Evolutionary conservation across 768 basidiomycete genomes (phyloP), one percentile per base, ranked within the genome.

Genomic region (Macrolepiota dolichaula): DNA sequence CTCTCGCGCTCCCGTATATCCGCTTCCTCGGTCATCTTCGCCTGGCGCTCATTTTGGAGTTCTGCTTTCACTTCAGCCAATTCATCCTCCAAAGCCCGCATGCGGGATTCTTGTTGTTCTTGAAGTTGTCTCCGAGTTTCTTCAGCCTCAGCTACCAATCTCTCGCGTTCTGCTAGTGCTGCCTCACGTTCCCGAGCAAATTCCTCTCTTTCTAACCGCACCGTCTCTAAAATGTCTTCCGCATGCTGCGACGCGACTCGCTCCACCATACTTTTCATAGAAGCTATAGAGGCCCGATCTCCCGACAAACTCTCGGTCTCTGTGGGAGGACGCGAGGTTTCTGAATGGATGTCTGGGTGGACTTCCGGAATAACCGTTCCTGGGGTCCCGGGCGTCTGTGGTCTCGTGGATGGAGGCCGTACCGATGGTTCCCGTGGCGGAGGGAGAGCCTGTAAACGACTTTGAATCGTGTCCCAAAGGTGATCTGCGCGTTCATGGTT

Each of bases 1-100:
- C 82, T 74, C 63, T 88, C 86, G 32, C 77, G 78, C 68, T 91
- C 88, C 35, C 83, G 77, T 19, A 81, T 78, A 63, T 88, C 88
- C 1, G 85, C 77, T 47, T 87, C 86, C 58, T 88, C 85, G 0
- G 83, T 80, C 15, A 76, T 66, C 12, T 86, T 77, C 56, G 82
- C 75, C 62, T 85, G 79, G 57, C 79, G 81, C 69, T 92, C 91
- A 51, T 78, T 76, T 54, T 88, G 85, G 40, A 91, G 76, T 49
- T 91, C 88, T 13, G 70, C 78, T 19, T 83, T 82, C 6, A 84
- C 74, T 5, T 74, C 76, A 4, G 79, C 77, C 5, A 91, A 74
- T 64, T 92, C 87, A 3, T 84, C 83, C 65, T 91, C 86, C 37
- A 92, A 74, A 5, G 79, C 80, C 24, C 71, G 71, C 29, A 89